Percentiles rank a stretch among this genome's conserved stretches.
Conservation (phyloP, 176 grass and related monocot species). For the Juncus effusus region DNA sequence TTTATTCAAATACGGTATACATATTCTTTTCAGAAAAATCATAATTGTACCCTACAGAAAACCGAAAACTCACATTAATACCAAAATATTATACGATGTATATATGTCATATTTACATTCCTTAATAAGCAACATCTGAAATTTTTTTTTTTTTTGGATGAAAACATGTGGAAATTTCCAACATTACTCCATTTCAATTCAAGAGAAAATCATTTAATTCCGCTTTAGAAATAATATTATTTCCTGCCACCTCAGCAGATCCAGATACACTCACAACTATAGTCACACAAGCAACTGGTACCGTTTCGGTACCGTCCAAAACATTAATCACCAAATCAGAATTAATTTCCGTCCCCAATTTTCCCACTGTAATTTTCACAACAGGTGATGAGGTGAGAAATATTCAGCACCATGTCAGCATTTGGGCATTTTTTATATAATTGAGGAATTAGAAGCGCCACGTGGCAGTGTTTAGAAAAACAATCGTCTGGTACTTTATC, state of each 20-base stretch:
- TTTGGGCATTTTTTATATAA: conserved; percentile 66
- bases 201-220: conserved; percentile 76
- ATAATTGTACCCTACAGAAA: conserved; percentile 43
- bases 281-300: conserved; percentile 40
- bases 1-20: conserved; percentile 74
- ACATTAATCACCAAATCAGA: conserved; percentile 60
- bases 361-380: conserved; percentile 56
- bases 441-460: conserved; percentile 76
- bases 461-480: conserved; percentile 72
- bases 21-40: conserved; percentile 56
- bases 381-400: conserved; percentile 71
- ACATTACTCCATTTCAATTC: conserved; percentile 74
- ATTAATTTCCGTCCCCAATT: conserved; percentile 53
- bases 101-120: conserved; percentile 30
- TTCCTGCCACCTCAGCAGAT: conserved; percentile 48
- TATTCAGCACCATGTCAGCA: conserved; percentile 68
- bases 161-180: conserved; percentile 45
- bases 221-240: conserved; percentile 61
- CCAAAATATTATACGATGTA: not conserved
- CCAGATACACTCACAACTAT: conserved; percentile 51
- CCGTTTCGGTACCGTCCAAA: conserved; percentile 45
- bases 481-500: conserved; percentile 74
- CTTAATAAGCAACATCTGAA: conserved; percentile 56
- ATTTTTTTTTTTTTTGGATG: no score
- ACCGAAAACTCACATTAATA: not conserved